Base-by-base conservation (phyloP, 2,329 filamentous ascomycete species). In the Microdochium paspali region DNA sequence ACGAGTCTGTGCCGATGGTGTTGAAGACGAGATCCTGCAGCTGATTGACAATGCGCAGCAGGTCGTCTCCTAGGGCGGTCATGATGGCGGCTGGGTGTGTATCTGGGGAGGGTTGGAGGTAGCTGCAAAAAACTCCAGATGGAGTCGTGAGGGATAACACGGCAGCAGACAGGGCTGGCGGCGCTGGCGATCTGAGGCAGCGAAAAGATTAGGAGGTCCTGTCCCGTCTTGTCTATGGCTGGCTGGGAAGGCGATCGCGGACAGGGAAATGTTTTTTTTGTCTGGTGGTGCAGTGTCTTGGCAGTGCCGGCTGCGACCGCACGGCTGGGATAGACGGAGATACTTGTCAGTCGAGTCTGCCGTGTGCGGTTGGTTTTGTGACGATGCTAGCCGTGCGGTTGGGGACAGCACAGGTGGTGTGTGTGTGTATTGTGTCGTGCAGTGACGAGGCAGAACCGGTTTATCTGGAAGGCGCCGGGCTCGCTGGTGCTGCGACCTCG, bases 21-120 rank as follows among this genome's bases (percentile, higher is more conserved):
- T 98, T 98, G 76, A 98, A 98, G 62, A 98, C 93, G 63, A 98
- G 73, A 69, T 97, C 93, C 70, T 98, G 93, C 62, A 98, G 78
- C 76, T 95, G 95, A 77, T 98, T 98, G 72, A 98, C 93, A 55
- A 90, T 94, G 58, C 81, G 82, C 66, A 98, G 81, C 69, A 98
- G 76, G 70, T 98, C 90, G 70, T 98, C 93, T 64, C 93, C 91
- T 61, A 98, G 83, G 62, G 91, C 83, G 65, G 93, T 87, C 93
- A 97, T 98, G 65, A 56, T 59, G 57, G 51, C 58, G 53, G 49
- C 46, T 44, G 49, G 26, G n/a, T n/a, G n/a, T n/a, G 31, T 35
- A 18, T 35, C 31, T 12, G 13, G 31, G 18, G 13, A 4, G 31
- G 31, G 13, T 15, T 12, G 31, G 15, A 18, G 18, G 31, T 18